Base-by-base conservation (phyloP, 192 early-diverging fungal genomes). In the Backusella morwellensis region DNA sequence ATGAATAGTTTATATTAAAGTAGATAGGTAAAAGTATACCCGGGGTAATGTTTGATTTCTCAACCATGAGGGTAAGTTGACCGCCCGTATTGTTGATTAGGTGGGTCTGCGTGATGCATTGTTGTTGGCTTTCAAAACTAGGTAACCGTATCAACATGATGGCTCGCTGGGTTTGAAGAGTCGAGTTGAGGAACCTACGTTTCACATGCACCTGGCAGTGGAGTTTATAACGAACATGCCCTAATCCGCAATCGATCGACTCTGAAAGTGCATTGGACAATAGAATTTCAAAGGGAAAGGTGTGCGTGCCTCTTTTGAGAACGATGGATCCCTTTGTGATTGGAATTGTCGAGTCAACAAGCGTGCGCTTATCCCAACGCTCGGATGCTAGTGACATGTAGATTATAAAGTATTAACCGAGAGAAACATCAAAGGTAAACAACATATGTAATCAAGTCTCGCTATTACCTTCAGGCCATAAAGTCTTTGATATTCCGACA, bases 251-350 rank as follows among this genome's bases (percentile, higher is more conserved):
- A 42, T 81, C 80, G 1, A 81, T 77, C 17, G 80, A 75, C 66
- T 81, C 80, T 54, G 80, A 77, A 11, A 81, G 35, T 19, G 73
- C 59, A 50, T 74, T 81, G 9, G 80, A 77, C 11, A 81, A 34
- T n/a, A 77, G 66, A 14, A 81, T 77, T 38, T 77, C 80, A 72
- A 81, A 81, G 0, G 80, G 80, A 23, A 81, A 77, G 35, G 54
- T 32, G n/a, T 77, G 71, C 1, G 32, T 63, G 11, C 77, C 77
- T 52, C 50, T 68, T 15, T 54, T 67, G n/a, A 78, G 70, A 23
- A 29, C 34, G 17, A 69, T 21, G 2, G 72, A 72, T 19, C 29
- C 52, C 17, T 54, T 21, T 4, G 23, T 68, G 1, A 78, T 73
- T 8, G 66, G 72, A 32, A 78, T 73, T 6, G 40, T 69, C 0